These are phyloP conservation scores for Pseudonitzschia multistriata DNA, from an alignment of 108 stramenopile genomes.

Conservation along the genomic window DNA sequence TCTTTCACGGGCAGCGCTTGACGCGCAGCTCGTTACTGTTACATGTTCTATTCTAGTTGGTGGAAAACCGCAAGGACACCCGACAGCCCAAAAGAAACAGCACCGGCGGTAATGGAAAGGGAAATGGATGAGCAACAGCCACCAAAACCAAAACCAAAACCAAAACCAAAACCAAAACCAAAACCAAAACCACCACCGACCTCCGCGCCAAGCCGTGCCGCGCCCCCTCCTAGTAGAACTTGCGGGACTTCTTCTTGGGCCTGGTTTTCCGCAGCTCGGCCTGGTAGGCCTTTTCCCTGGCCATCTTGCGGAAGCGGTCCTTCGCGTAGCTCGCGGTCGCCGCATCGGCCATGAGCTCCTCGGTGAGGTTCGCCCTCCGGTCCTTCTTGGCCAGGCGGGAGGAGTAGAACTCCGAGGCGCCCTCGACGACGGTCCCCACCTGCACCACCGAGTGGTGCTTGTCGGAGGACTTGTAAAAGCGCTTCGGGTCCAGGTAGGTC, in stretches of 20 bases:
- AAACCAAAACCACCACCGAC: neutral
- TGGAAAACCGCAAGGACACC: no score
- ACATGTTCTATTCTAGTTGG: no score
- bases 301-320: constrained; percentile 65
- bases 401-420: constrained; percentile 76
- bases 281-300: constrained; percentile 44
- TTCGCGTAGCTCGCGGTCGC: constrained; percentile 52
- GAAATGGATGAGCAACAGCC: no score
- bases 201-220: neutral
- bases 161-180: neutral
- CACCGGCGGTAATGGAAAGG: no score
- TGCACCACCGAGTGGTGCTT: constrained; percentile 41
- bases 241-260: constrained; percentile 23
- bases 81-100: no score
- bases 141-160: no score
- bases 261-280: constrained; percentile 21
- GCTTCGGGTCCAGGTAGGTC: constrained; percentile 93
- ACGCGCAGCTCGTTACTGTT: no score
- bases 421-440: constrained; percentile 91
- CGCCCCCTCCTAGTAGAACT: constrained; percentile 2
- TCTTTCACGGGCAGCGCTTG: no score
- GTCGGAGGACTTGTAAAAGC: constrained; percentile 93
- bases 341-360: constrained; percentile 88
- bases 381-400: constrained; percentile 86
- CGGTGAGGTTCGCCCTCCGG: constrained; percentile 77